Percentiles rank a stretch among this genome's conserved stretches.
phyloP scores from a whole-genome alignment of 345 rosid genomes.

The Citrus trifoliata region DNA sequence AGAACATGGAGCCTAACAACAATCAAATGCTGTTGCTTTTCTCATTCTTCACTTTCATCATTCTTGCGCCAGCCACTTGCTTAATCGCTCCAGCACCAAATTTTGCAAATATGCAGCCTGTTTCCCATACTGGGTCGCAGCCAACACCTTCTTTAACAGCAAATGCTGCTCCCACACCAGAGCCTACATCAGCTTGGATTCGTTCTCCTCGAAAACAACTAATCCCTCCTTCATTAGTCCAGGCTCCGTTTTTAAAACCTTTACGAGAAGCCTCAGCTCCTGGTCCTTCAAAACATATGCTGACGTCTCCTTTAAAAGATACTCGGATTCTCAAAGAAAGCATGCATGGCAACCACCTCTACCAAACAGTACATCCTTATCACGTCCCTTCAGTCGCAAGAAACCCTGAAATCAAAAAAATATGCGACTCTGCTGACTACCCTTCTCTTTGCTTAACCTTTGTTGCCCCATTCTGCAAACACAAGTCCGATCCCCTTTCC shows the following conservation, averaged over 20 bases:
- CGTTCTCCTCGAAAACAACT: background rate
- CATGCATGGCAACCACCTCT: background rate
- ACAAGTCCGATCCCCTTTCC: conserved; percentile 22
- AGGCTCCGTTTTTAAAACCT: background rate
- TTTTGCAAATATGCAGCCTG: background rate
- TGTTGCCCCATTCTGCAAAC: conserved; percentile 23
- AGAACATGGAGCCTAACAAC: conserved; percentile 15
- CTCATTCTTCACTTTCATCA: conserved; percentile 1
- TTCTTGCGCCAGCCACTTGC: background rate
- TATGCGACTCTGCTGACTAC: conserved; percentile 34
- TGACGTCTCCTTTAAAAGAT: background rate
- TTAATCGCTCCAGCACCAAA: background rate
- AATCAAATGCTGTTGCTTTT: conserved; percentile 4
- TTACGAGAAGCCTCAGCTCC: background rate
- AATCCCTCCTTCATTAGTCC: background rate
- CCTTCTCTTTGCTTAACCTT: conserved; percentile 39
- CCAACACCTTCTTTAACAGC: background rate
- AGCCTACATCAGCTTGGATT: background rate
- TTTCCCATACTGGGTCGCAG: background rate
- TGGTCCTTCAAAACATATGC: too few species aligned
- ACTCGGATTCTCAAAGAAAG: background rate
- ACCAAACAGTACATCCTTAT: background rate
- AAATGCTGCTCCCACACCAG: background rate
- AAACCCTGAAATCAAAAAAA: conserved; percentile 22
- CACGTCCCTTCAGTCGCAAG: background rate